phyloP scores from a whole-genome alignment of 1,139 yeast genomes.

The Saccharomyces uvarum region DNA sequence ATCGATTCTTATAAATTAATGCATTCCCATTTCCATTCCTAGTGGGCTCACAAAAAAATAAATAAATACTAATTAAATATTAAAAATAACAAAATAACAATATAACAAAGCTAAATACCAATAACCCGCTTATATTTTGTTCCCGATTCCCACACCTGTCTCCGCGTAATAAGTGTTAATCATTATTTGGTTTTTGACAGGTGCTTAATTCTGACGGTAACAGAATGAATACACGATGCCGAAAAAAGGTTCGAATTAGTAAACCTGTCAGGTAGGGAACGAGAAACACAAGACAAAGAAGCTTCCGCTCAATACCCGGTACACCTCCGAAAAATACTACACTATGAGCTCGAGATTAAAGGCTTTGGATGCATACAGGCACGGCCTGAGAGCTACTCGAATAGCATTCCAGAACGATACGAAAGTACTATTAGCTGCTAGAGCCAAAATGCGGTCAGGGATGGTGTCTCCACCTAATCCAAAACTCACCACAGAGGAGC shows the following conservation, averaged over 20 bases:
- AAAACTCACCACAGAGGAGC: slow-evolving; percentile 40
- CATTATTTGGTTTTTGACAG: too few relatives aligned
- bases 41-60: neutral
- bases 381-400: slow-evolving; percentile 62
- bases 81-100: neutral
- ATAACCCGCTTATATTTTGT: too few relatives aligned
- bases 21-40: slow-evolving; percentile 12
- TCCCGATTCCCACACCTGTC: too few relatives aligned
- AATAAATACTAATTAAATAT: neutral
- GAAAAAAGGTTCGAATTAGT: neutral
- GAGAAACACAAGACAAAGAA: neutral
- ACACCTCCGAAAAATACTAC: neutral
- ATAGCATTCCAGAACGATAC: slow-evolving; percentile 57
- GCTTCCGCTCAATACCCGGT: neutral
- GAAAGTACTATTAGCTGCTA: slow-evolving; percentile 52
- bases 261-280: neutral
- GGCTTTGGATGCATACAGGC: slow-evolving; percentile 54
- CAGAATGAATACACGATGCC: neutral
- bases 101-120: neutral
- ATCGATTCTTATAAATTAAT: slow-evolving; percentile 32
- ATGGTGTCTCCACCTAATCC: slow-evolving; percentile 40
- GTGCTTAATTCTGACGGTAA: neutral
- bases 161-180: too few relatives aligned
- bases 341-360: slow-evolving; percentile 5
- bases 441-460: slow-evolving; percentile 55